Percentiles rank a stretch among this genome's conserved stretches.
These are phyloP conservation scores for Thelonectria discophora DNA, from an alignment of 2,329 filamentous ascomycete genomes.

Conservation along the genomic window DNA sequence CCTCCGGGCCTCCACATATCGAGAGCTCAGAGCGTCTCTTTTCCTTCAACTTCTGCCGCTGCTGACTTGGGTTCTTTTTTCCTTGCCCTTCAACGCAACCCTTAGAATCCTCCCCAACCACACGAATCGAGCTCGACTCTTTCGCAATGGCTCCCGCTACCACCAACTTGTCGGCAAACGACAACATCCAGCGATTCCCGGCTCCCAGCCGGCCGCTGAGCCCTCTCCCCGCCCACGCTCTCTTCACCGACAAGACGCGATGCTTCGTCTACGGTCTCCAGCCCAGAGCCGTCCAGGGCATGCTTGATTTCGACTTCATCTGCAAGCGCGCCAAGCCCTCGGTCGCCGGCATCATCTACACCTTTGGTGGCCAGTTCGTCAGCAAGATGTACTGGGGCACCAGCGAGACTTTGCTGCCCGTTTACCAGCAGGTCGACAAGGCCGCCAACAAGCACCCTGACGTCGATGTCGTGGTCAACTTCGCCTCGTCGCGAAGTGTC, in stretches of 20 bases:
- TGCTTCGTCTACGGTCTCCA: conserved; percentile 99
- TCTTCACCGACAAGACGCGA: conserved; percentile 99
- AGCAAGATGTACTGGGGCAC: conserved; percentile 99
- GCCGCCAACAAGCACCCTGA: conserved; percentile 96
- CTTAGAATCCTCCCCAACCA: conserved; percentile 26
- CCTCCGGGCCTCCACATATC: conserved; percentile 37
- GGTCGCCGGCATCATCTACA: conserved; percentile 99
- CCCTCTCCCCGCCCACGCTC: conserved; percentile 85
- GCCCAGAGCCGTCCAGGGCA: conserved; percentile 89
- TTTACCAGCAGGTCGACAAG: conserved; percentile 95
- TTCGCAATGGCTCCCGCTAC: conserved; percentile 63
- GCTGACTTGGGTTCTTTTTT: conserved; percentile 36
- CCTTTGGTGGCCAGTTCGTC: conserved; percentile 99
- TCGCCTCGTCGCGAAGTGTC: conserved; percentile 97
- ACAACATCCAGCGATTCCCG: conserved; percentile 97
- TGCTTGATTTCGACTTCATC: conserved; percentile 99
- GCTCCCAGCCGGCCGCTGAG: conserved; percentile 92
- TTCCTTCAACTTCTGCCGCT: conserved; percentile 28
- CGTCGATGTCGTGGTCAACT: conserved; percentile 98
- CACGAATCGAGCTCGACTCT: conserved; percentile 38
- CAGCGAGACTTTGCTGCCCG: conserved; percentile 96
- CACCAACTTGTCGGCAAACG: conserved; percentile 80
- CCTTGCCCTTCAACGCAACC: conserved; percentile 36
- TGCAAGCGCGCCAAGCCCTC: conserved; percentile 98
- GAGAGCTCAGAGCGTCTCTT: conserved; percentile 43